Conservation (phyloP, 2,329 filamentous ascomycete species). For the Aspergillus tubingensis region DNA sequence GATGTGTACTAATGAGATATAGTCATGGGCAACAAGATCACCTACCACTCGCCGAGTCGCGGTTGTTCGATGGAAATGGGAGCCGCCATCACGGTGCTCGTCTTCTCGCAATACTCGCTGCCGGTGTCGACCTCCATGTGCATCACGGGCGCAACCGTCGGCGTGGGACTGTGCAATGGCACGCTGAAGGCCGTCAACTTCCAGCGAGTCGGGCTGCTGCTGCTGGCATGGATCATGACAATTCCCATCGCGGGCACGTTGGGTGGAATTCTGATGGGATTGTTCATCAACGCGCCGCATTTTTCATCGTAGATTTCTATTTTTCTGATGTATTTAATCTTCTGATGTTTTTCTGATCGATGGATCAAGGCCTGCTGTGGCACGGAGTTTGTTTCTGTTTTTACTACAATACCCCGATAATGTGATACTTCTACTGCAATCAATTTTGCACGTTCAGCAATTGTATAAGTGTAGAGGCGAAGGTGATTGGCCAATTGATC, state of each 20-base stretch:
- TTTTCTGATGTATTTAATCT: neutral
- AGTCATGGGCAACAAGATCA: conserved; percentile 82
- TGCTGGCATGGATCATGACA: conserved; percentile 68
- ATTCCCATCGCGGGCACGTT: conserved; percentile 64
- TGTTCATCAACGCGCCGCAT: conserved; percentile 62
- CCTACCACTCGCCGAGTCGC: conserved; percentile 63
- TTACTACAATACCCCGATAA: no score
- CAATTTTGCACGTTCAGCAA: no score
- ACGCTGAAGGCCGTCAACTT: conserved; percentile 73
- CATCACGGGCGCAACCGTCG: conserved; percentile 76
- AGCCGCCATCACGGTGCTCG: conserved; percentile 72
- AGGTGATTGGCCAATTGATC: no score
- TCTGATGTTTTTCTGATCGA: no score
- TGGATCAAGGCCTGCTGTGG: no score
- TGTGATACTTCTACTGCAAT: no score
- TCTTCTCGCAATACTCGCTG: conserved; percentile 74
- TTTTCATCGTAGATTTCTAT: conserved; percentile 35
- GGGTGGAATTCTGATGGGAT: conserved; percentile 55
- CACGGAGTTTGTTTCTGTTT: no score
- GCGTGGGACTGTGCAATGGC: conserved; percentile 76
- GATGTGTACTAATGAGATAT: conserved; percentile 22
- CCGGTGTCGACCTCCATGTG: conserved; percentile 79
- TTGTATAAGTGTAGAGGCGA: no score
- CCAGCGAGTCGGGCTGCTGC: conserved; percentile 68
- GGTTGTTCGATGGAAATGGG: conserved; percentile 77